phyloP scores from a whole-genome alignment of 768 basidiomycete genomes.

The Hemileccinum impolitum region DNA sequence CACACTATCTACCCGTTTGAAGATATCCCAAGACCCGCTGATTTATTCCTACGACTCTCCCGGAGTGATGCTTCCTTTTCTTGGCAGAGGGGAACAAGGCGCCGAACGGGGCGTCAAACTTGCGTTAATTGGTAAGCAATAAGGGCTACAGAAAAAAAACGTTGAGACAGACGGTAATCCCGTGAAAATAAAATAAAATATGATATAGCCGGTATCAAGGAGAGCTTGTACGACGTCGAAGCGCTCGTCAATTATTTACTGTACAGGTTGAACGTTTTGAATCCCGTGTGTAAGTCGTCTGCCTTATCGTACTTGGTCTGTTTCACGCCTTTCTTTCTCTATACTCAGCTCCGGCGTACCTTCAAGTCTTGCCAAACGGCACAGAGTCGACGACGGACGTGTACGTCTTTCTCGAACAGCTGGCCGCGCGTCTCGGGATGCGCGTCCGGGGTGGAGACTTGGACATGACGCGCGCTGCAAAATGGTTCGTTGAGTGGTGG shows the following conservation, averaged over 20 bases:
- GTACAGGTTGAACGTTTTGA: slow-evolving; percentile 76
- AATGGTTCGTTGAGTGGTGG: slow-evolving; percentile 87
- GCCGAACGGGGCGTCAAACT: slow-evolving; percentile 92
- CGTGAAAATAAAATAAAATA: slow-evolving; percentile 1
- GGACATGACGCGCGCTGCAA: slow-evolving; percentile 69
- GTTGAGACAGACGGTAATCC: neutral
- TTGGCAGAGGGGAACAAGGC: slow-evolving; percentile 81
- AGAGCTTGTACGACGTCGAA: slow-evolving; percentile 84
- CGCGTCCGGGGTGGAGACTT: slow-evolving; percentile 70
- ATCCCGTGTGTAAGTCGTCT: slow-evolving; percentile 58
- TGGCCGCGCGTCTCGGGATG: slow-evolving; percentile 81
- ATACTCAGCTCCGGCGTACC: slow-evolving; percentile 66
- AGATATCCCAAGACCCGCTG: slow-evolving; percentile 73
- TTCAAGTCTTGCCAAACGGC: slow-evolving; percentile 54
- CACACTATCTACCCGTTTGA: slow-evolving; percentile 82
- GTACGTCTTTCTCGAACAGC: slow-evolving; percentile 58
- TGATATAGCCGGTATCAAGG: slow-evolving; percentile 84
- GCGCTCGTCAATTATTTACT: slow-evolving; percentile 82
- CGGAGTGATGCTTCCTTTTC: slow-evolving; percentile 94
- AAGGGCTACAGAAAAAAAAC: slow-evolving; percentile 10
- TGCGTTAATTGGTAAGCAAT: slow-evolving; percentile 80
- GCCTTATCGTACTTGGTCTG: slow-evolving; percentile 1
- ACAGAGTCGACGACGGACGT: slow-evolving; percentile 59
- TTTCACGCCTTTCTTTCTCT: neutral
- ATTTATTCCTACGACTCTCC: slow-evolving; percentile 96